These are phyloP conservation scores for Colletotrichum sp. DNA, from an alignment of 2,329 filamentous ascomycete genomes.

Conservation along the genomic window DNA sequence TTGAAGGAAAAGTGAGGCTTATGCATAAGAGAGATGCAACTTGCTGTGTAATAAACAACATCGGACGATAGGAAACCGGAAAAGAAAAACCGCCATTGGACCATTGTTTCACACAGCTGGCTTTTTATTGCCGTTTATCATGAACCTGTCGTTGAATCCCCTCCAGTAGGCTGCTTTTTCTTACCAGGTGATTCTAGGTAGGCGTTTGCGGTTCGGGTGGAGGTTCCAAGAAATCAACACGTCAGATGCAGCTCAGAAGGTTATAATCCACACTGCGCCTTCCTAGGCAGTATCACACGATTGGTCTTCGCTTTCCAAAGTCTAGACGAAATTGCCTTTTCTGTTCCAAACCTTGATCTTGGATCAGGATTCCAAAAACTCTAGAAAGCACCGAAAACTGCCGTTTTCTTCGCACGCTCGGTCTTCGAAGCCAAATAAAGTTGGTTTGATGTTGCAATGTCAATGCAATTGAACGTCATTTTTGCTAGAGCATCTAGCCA, in stretches of 20 bases:
- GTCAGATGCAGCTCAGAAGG: background rate
- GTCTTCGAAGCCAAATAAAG: background rate
- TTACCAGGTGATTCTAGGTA: background rate
- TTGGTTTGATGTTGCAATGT: background rate
- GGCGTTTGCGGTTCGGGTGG: background rate
- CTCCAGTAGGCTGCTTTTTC: background rate
- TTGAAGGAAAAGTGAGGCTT: background rate
- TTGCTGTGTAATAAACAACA: background rate
- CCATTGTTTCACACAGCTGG: background rate
- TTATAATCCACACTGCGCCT: background rate
- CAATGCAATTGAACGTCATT: background rate
- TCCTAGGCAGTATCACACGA: background rate
- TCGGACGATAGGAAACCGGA: background rate
- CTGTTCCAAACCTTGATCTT: background rate
- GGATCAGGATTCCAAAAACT: background rate
- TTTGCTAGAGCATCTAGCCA: background rate
- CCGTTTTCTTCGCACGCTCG: background rate
- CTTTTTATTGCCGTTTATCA: background rate
- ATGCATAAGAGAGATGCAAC: background rate
- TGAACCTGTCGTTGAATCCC: background rate
- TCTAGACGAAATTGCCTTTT: background rate
- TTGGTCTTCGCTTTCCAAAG: background rate
- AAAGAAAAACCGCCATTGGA: background rate
- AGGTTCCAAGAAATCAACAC: background rate
- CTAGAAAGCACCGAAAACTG: background rate